A percentile compares a stretch with the other conserved stretches of the same genome.
phyloP scores from a whole-genome alignment of 805 yeast species.

The Kuraishia capsulata region DNA sequence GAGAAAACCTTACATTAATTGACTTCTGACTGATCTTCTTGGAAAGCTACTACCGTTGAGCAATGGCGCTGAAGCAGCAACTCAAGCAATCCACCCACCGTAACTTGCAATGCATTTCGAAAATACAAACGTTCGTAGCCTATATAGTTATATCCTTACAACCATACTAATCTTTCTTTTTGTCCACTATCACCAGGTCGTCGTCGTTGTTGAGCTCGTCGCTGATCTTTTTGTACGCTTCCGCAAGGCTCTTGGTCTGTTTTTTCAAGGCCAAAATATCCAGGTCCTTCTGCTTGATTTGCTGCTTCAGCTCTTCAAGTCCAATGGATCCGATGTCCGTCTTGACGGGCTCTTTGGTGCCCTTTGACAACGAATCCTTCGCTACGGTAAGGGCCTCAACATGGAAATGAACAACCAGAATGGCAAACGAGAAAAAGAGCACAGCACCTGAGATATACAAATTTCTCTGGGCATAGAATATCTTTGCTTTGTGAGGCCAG shows the following conservation, averaged over 20 bases:
- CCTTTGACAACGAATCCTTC: constrained; percentile 14
- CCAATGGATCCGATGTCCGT: constrained; percentile 16
- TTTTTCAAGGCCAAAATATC: constrained; percentile 30
- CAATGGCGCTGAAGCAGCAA: no score
- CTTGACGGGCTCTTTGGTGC: constrained; percentile 10
- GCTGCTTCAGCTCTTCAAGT: constrained; percentile 22
- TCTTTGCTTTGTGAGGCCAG: constrained; percentile 30
- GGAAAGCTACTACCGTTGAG: no score
- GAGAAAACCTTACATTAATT: constrained; percentile 16
- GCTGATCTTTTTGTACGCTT: constrained; percentile 28
- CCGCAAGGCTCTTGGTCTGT: constrained; percentile 29
- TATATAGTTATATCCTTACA: not conserved
- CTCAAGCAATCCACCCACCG: no score
- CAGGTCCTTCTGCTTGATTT: constrained; percentile 24
- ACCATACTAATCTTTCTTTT: constrained; percentile 1
- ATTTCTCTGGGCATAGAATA: constrained; percentile 49
- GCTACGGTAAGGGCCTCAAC: constrained; percentile 33
- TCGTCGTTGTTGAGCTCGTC: constrained; percentile 6
- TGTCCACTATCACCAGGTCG: constrained; percentile 3
- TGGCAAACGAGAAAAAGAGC: constrained; percentile 34
- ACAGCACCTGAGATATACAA: constrained; percentile 48
- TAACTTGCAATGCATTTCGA: no score
- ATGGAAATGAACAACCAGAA: constrained; percentile 32
- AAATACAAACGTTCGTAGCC: no score
- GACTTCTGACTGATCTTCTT: constrained; percentile 2